Evolutionary conservation across 805 yeast genomes (phyloP).

Genomic region (Lachancea dasiensis): DNA sequence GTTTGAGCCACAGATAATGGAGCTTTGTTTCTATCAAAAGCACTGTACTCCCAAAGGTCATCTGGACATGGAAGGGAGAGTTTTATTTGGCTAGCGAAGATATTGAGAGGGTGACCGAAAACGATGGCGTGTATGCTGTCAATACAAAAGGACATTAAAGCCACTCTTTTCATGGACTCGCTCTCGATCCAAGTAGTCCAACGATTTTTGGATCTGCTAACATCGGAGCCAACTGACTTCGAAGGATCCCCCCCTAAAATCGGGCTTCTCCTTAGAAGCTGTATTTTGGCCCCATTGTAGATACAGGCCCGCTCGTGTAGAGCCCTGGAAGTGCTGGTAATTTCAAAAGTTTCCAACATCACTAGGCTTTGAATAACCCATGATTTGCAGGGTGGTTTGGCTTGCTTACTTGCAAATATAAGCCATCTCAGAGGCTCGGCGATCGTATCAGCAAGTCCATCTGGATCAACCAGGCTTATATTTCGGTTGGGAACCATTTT

Average conservation of each 20-base stretch:
- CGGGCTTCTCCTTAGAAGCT: constrained; percentile 63
- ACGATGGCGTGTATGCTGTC: constrained; percentile 70
- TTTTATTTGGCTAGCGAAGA: constrained; percentile 51
- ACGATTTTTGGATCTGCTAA: constrained; percentile 8
- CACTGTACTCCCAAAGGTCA: constrained; percentile 43
- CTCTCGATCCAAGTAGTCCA: constrained; percentile 55
- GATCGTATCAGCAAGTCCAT: constrained; percentile 9
- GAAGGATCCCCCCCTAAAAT: constrained; percentile 61
- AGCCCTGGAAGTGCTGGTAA: constrained; percentile 54
- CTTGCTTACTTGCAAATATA: constrained; percentile 10
- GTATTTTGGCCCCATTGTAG: constrained; percentile 78
- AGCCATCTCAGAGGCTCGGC: constrained; percentile 11
- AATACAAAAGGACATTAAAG: constrained; percentile 72
- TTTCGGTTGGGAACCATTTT: constrained; percentile 4
- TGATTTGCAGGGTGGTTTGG: constrained; percentile 11
- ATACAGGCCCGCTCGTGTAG: constrained; percentile 74
- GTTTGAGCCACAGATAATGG: constrained; percentile 10
- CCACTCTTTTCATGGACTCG: constrained; percentile 67
- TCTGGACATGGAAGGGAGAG: constrained; percentile 56
- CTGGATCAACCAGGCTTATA: constrained; percentile 6
- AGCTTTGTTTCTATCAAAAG: constrained; percentile 24
- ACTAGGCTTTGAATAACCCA: constrained; percentile 56
- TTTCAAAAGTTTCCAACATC: constrained; percentile 66
- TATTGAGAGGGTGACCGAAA: constrained; percentile 57
- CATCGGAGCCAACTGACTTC: constrained; percentile 12